Evolutionary conservation across 805 yeast genomes (phyloP), one percentile per base, ranked within the genome.

Genomic region (Brettanomyces sp.): DNA sequence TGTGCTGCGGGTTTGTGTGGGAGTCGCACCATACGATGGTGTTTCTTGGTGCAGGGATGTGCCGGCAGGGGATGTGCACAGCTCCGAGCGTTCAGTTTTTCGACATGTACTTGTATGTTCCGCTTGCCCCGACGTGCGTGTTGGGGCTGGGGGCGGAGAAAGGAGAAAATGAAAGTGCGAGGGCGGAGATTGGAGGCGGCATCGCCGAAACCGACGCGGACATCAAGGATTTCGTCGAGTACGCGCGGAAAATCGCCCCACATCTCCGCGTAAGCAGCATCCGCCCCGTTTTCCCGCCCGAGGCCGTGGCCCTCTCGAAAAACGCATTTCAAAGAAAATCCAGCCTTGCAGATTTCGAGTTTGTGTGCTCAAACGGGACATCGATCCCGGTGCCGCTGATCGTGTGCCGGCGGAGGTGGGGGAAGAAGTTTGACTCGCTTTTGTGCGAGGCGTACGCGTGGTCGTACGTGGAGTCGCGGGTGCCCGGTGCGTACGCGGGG

Each of bases 221-320:
- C 12, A 18, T 12, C 40, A 13, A 33, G 32, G 23, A 21, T 41
- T 85, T 84, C 57, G 83, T 76, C 44, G 86, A 79, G 32, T 85
- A 85, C 55, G 82, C 86, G 14, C 79, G 80, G 52, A 84, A 84
- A 59, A 79, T 82, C 25, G 86, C 90, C 0, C 91, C 91, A 1
- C 78, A 80, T 28, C 68, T 77, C 6, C 81, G 79, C 47, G 73
- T 81, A 52, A 77, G 85, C 24, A 79, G 85, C 1, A 76, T 82
- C 36, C 66, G 80, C 41, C 79, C 89, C 1, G 83, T 82, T 0
- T 81, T 85, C 53, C 87, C 90, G 3, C 80, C 87, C 1, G 78
- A 82, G 45, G 89, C 93, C 0, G 80, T 85, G 48, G 84, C 90
- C 0, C 64, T 85, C 39, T 93, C 93, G 3, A 74, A 86, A 54